Percentiles rank a stretch among this genome's conserved stretches.
These are phyloP conservation scores for Penicillium sp. DNA, from an alignment of 2,329 filamentous ascomycete genomes.

Conservation along the genomic window DNA sequence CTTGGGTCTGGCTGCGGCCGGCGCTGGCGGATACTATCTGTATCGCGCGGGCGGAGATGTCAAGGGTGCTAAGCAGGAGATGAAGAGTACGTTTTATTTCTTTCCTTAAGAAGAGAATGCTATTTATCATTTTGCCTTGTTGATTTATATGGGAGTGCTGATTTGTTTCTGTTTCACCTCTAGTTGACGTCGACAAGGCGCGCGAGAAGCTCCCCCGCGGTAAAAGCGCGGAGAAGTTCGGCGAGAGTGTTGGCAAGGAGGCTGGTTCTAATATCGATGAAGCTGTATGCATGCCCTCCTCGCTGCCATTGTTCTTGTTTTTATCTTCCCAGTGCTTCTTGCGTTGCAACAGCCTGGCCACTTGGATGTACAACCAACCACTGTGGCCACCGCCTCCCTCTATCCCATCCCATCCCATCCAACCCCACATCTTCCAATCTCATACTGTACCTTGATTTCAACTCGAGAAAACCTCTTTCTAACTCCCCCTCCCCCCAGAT, in stretches of 20 bases:
- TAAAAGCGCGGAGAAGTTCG: slow-evolving; percentile 69
- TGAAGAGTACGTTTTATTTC: slow-evolving; percentile 69
- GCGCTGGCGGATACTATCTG: slow-evolving; percentile 84
- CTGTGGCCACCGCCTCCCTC: neutral
- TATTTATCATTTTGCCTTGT: too few species aligned
- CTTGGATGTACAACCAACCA: neutral
- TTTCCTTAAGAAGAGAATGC: too few species aligned
- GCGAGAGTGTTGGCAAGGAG: slow-evolving; percentile 65
- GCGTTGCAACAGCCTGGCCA: neutral
- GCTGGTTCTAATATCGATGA: slow-evolving; percentile 71
- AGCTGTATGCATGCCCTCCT: slow-evolving; percentile 62
- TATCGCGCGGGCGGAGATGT: slow-evolving; percentile 83
- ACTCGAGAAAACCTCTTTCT: neutral
- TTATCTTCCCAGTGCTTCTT: neutral
- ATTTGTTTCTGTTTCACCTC: neutral
- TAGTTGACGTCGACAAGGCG: slow-evolving; percentile 77
- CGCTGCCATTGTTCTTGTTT: slow-evolving; percentile 10
- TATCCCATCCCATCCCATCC: neutral
- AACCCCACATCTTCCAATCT: neutral
- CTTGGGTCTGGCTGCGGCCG: slow-evolving; percentile 65
- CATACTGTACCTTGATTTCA: neutral
- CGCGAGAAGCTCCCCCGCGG: slow-evolving; percentile 69
- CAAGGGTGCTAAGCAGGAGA: slow-evolving; percentile 82
- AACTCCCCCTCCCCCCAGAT: slow-evolving; percentile 49
- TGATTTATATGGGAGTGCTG: neutral